These are phyloP conservation scores for Flaveria bidentis DNA, from an alignment of 129 eudicot genomes.

Conservation along the genomic window DNA sequence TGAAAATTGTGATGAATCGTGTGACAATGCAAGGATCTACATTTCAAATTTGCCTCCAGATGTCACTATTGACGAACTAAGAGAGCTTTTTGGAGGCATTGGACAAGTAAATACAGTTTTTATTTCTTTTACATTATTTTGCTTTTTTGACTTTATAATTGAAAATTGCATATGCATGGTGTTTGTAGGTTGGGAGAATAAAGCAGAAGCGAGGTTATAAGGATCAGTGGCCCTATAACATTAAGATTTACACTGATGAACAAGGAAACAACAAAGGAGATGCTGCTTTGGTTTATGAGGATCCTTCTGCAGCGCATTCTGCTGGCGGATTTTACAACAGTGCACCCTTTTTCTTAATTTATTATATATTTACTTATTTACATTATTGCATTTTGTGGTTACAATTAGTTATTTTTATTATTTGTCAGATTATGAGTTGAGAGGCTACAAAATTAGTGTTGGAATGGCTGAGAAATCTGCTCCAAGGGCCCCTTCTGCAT, in stretches of 20 bases:
- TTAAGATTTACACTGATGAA: constrained; percentile 88
- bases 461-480: constrained; percentile 98
- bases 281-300: constrained; percentile 91
- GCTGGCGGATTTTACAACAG: constrained; percentile 93
- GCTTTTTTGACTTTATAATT: not conserved
- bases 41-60: constrained; percentile 94
- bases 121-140: not conserved
- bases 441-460: constrained; percentile 83
- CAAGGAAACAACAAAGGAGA: constrained; percentile 92
- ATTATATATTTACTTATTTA: not conserved
- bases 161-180: not conserved
- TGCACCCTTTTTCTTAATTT: constrained; percentile 25
- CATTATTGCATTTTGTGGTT: not conserved
- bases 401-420: constrained; percentile 1
- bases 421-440: constrained; percentile 66
- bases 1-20: constrained; percentile 84
- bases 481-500: constrained; percentile 71
- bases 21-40: constrained; percentile 89
- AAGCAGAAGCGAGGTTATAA: constrained; percentile 96
- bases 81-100: constrained; percentile 89
- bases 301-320: constrained; percentile 97
- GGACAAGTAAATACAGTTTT: constrained; percentile 67
- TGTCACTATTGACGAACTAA: constrained; percentile 80
- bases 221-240: constrained; percentile 99
- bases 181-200: constrained; percentile 77